Percentiles rank a stretch among this genome's conserved stretches.
These are phyloP conservation scores for Trichoderma brevicompactum DNA, from an alignment of 2,329 filamentous ascomycete species.

Conservation along the genomic window DNA sequence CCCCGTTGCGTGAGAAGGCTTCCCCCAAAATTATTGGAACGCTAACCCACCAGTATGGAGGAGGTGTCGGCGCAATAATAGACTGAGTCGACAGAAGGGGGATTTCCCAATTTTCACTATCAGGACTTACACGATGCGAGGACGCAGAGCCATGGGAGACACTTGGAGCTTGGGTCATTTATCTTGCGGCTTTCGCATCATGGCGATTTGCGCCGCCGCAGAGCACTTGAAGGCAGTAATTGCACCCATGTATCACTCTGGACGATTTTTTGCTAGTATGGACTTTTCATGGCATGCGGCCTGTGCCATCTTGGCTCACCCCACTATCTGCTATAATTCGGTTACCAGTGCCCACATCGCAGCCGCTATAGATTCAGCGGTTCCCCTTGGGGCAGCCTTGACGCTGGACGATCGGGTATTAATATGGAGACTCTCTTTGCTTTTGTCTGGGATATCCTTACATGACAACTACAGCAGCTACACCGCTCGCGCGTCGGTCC, in stretches of 20 bases:
- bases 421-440: slow-evolving; percentile 19
- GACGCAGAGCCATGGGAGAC: neutral
- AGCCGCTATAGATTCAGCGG: slow-evolving; percentile 27
- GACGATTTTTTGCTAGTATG: too few relatives aligned
- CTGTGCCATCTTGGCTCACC: slow-evolving; percentile 15
- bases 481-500: slow-evolving; percentile 18
- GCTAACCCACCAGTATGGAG: slow-evolving; percentile 13
- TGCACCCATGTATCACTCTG: too few relatives aligned
- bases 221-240: neutral
- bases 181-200: neutral
- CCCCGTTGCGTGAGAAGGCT: slow-evolving; percentile 8
- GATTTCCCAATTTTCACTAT: neutral
- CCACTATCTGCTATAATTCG: slow-evolving; percentile 20
- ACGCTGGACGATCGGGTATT: slow-evolving; percentile 25
- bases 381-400: slow-evolving; percentile 28
- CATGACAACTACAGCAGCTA: slow-evolving; percentile 6
- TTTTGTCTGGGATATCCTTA: slow-evolving; percentile 25
- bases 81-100: neutral
- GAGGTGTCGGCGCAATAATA: slow-evolving; percentile 2
- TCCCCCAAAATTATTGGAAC: slow-evolving; percentile 13
- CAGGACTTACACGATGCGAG: neutral
- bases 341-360: slow-evolving; percentile 26
- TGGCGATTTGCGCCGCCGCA: neutral
- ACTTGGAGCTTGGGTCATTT: neutral
- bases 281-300: slow-evolving; percentile 7